Conservation (phyloP, 192 early-diverging fungal genomes). For the Phycomyces blakesleeanus region DNA sequence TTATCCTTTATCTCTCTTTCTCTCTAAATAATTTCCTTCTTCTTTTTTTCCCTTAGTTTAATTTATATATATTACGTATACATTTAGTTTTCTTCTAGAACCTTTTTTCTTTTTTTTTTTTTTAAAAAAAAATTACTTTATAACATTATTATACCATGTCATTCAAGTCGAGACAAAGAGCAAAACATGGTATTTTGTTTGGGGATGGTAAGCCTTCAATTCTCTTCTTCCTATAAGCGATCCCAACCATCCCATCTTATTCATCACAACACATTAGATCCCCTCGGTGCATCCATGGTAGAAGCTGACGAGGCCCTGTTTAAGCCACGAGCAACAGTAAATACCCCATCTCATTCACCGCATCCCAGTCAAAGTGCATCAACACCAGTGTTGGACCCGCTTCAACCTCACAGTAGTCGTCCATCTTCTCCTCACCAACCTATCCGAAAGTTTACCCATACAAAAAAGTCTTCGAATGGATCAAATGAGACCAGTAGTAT, state of each 20-base stretch:
- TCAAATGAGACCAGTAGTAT: slow-evolving; percentile 13
- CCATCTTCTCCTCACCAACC: no score
- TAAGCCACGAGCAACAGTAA: background rate
- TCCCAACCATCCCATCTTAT: background rate
- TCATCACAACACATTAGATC: background rate
- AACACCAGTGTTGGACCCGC: background rate
- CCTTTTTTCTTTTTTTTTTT: no score
- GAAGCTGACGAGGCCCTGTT: background rate
- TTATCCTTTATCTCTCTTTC: no score
- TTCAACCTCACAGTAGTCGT: no score
- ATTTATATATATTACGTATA: no score
- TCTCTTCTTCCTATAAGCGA: background rate
- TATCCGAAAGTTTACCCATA: no score
- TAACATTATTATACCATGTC: background rate
- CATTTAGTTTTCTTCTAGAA: no score
- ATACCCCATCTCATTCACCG: background rate
- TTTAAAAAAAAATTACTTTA: no score
- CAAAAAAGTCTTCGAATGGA: no score
- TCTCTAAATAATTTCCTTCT: no score
- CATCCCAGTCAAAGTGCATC: background rate
- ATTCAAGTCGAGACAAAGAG: background rate
- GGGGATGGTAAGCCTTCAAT: background rate
- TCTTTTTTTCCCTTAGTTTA: no score
- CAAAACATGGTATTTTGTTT: background rate
- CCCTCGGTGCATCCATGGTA: background rate